Conservation (phyloP, 805 yeast species). For the Grigorovia transvaalensis region DNA sequence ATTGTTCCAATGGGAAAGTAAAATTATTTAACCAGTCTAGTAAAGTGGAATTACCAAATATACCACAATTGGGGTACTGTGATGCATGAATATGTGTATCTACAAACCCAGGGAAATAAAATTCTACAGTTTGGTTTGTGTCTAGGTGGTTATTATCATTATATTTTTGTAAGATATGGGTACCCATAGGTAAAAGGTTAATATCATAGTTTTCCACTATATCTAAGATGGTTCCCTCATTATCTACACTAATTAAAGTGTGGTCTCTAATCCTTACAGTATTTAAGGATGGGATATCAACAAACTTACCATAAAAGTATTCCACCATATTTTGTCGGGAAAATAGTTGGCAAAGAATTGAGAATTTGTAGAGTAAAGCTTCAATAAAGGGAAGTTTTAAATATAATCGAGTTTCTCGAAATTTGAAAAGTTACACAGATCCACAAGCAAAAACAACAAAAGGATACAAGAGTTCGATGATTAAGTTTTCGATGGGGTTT, state of each 20-base stretch:
- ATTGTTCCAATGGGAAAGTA: conserved; percentile 82
- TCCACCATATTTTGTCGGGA: not conserved
- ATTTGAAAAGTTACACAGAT: too few species aligned
- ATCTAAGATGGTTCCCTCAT: conserved; percentile 35
- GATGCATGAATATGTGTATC: conserved; percentile 84
- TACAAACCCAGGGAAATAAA: conserved; percentile 73
- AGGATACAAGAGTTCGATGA: too few species aligned
- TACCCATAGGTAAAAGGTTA: not conserved
- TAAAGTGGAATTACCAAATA: conserved; percentile 76
- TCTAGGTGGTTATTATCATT: not conserved
- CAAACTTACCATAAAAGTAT: conserved; percentile 53
- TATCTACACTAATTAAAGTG: conserved; percentile 51
- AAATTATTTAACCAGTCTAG: conserved; percentile 82
- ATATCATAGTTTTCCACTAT: conserved; percentile 15
- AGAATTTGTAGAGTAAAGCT: too few species aligned
- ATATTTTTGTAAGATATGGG: not conserved
- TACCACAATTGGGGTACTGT: conserved; percentile 71
- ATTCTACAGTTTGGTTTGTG: conserved; percentile 18
- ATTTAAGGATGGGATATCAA: conserved; percentile 59
- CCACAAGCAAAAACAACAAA: too few species aligned
- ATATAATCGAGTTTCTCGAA: too few species aligned
- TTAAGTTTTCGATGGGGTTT: too few species aligned
- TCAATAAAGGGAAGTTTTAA: too few species aligned
- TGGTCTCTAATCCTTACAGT: conserved; percentile 43
- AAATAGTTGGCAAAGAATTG: too few species aligned